phyloP scores from a whole-genome alignment of 2,329 filamentous ascomycete genomes.

The Aspergillus clavatus region DNA sequence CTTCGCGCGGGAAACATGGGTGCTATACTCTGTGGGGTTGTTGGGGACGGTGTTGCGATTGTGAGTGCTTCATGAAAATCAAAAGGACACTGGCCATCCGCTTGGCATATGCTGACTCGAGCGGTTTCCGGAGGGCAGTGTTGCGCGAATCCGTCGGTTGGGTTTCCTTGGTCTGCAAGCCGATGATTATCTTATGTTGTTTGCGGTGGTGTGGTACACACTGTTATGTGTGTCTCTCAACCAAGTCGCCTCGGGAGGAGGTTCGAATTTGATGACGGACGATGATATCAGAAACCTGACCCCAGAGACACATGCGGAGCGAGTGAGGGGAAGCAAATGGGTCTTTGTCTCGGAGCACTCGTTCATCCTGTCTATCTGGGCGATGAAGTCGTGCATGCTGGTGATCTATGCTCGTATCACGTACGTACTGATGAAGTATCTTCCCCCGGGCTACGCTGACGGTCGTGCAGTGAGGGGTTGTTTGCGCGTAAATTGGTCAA shows the following conservation, averaged over 20 bases:
- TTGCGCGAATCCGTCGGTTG: constrained; percentile 38
- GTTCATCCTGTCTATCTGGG: constrained; percentile 54
- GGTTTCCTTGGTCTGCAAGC: constrained; percentile 49
- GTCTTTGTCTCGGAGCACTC: constrained; percentile 59
- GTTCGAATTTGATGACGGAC: constrained; percentile 56
- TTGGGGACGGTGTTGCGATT: constrained; percentile 34
- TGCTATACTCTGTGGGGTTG: constrained; percentile 38
- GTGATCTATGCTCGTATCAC: constrained; percentile 51
- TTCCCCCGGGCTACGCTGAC: constrained; percentile 1
- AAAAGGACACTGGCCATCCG: not conserved
- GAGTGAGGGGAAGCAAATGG: constrained; percentile 55
- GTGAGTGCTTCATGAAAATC: constrained; percentile 28
- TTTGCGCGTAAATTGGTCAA: constrained; percentile 34
- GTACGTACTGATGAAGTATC: constrained; percentile 18
- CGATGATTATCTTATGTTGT: constrained; percentile 55
- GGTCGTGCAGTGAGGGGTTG: constrained; percentile 26
- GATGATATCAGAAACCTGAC: constrained; percentile 45
- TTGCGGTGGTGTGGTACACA: constrained; percentile 53
- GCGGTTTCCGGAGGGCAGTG: no score
- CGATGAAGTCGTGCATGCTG: constrained; percentile 51
- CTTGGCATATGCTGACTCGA: not conserved
- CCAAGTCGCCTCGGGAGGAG: constrained; percentile 49
- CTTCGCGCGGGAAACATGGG: constrained; percentile 39
- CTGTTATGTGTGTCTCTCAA: constrained; percentile 53
- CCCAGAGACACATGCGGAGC: constrained; percentile 38